Conservation (phyloP, 2,329 filamentous ascomycete genomes). For the Calonectria crousiana region DNA sequence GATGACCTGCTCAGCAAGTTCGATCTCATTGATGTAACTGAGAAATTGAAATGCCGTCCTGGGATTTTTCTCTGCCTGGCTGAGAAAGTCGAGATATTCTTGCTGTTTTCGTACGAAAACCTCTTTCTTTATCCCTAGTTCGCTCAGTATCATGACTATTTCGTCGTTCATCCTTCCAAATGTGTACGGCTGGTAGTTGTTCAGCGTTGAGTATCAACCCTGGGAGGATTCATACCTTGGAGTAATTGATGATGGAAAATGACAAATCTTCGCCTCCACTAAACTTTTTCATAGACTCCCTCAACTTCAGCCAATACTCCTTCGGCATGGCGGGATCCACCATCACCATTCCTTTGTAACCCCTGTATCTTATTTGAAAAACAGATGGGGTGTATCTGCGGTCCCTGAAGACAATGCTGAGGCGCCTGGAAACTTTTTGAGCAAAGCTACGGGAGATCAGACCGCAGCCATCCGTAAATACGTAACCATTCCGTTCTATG, state of each 20-base stretch:
- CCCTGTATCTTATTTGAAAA: constrained; percentile 56
- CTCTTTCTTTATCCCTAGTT: not conserved
- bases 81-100: not conserved
- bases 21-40: not conserved
- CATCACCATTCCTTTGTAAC: constrained; percentile 57
- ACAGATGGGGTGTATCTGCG: constrained; percentile 35
- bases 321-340: constrained; percentile 47
- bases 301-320: constrained; percentile 40
- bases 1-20: constrained; percentile 21
- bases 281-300: constrained; percentile 57
- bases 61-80: not conserved
- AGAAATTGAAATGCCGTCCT: not conserved
- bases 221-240: constrained; percentile 47
- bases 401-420: not conserved
- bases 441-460: not conserved
- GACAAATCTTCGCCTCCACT: constrained; percentile 50
- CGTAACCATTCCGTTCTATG: not conserved
- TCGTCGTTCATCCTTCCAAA: constrained; percentile 58
- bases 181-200: constrained; percentile 42
- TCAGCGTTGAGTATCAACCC: constrained; percentile 28
- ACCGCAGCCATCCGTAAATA: not conserved
- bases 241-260: constrained; percentile 55
- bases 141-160: constrained; percentile 52
- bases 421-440: not conserved
- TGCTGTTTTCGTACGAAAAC: not conserved